Conservation (phyloP, 2,329 filamentous ascomycete species). For the Botrytis cinerea region DNA sequence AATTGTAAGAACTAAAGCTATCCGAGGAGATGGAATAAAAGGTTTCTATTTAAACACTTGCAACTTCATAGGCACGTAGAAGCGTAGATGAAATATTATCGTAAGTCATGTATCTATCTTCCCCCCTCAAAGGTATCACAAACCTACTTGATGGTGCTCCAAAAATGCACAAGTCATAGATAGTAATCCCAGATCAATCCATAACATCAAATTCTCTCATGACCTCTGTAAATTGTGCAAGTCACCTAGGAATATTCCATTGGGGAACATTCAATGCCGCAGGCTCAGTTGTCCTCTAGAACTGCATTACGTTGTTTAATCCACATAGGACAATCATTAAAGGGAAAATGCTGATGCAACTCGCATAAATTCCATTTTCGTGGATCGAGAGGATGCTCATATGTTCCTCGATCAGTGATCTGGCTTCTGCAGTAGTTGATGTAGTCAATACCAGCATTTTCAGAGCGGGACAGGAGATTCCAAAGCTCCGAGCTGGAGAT, state of each 20-base stretch:
- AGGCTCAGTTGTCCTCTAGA: background rate
- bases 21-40: background rate
- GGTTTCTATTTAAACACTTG: background rate
- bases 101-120: background rate
- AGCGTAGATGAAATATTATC: too few relatives aligned
- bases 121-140: background rate
- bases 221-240: background rate
- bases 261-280: rapidly evolving
- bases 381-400: background rate
- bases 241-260: background rate
- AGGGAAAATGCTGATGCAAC: background rate
- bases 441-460: background rate
- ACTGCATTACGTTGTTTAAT: background rate
- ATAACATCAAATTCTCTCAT: background rate
- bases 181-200: background rate
- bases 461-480: background rate
- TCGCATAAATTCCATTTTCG: background rate
- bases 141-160: background rate
- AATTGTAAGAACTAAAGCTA: background rate
- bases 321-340: background rate
- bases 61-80: too few relatives aligned
- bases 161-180: background rate
- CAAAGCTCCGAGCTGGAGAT: background rate
- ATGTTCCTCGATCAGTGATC: background rate
- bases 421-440: slow-evolving; percentile 3